Evolutionary conservation across 345 rosid genomes (phyloP).

Genomic region (Arabis alpina): DNA sequence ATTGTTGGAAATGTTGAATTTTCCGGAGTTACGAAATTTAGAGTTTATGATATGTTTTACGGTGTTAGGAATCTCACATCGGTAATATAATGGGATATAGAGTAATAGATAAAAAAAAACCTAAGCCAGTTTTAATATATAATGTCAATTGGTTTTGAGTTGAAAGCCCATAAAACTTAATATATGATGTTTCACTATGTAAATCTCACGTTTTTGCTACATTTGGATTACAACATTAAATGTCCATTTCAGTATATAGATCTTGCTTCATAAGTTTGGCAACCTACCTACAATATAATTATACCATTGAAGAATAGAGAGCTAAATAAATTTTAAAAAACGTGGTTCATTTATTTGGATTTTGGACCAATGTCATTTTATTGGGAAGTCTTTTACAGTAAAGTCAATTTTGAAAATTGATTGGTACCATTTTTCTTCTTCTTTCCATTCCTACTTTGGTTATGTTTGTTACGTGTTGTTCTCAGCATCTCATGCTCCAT

Average conservation of each 20-base stretch:
- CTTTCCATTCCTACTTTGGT: slow-evolving; percentile 20
- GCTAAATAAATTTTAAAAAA: slow-evolving; percentile 1
- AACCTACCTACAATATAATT: not conserved
- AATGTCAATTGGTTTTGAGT: too few relatives aligned
- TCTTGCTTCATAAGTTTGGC: slow-evolving; percentile 8
- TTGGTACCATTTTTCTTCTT: not conserved
- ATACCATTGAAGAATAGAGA: slow-evolving; percentile 1
- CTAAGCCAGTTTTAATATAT: too few relatives aligned
- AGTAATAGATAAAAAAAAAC: too few relatives aligned
- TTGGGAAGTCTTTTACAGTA: slow-evolving; percentile 1
- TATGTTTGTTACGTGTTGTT: slow-evolving; percentile 37
- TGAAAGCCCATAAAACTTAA: too few relatives aligned
- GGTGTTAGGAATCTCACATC: too few relatives aligned
- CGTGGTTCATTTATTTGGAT: slow-evolving; percentile 13
- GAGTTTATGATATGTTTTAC: not conserved
- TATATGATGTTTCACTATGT: not conserved
- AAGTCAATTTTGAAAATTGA: slow-evolving; percentile 26
- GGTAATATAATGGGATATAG: too few relatives aligned
- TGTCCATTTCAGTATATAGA: not conserved
- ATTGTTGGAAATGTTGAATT: not conserved
- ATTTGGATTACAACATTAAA: not conserved
- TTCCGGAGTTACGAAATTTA: not conserved
- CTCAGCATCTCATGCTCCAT: slow-evolving; percentile 29
- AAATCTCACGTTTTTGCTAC: not conserved
- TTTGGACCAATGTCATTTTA: slow-evolving; percentile 22